phyloP scores from a whole-genome alignment of 108 stramenopile species.

The Mayamaea pseudoterrestris region DNA sequence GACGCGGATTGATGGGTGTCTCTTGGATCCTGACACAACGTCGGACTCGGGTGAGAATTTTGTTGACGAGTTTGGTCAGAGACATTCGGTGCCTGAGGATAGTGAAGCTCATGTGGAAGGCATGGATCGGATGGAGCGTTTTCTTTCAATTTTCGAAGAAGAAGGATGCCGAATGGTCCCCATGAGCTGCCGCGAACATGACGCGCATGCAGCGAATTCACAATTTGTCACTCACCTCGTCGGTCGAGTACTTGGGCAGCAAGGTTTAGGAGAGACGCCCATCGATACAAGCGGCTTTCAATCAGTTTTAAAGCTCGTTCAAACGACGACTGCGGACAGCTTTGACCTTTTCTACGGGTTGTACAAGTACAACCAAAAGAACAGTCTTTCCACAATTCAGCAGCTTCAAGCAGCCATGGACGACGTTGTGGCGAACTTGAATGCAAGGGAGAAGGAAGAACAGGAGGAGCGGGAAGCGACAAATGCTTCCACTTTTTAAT shows the following conservation, averaged over 20 bases:
- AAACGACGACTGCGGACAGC: conserved; percentile 89
- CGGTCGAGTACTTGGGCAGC: conserved; percentile 91
- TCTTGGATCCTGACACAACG: conserved; percentile 21
- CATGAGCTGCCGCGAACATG: conserved; percentile 90
- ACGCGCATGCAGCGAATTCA: conserved; percentile 91
- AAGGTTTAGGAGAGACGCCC: conserved; percentile 62
- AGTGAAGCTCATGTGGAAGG: conserved; percentile 50
- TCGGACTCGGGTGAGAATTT: neutral
- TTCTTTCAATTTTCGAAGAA: conserved; percentile 93
- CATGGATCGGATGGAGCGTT: conserved; percentile 83
- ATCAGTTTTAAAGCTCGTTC: conserved; percentile 83
- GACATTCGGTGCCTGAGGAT: conserved; percentile 52
- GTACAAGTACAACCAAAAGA: conserved; percentile 91
- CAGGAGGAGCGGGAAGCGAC: conserved; percentile 20
- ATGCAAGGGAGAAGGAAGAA: conserved; percentile 38
- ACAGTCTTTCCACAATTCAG: conserved; percentile 42
- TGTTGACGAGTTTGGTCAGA: conserved; percentile 8
- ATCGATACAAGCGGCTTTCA: conserved; percentile 98
- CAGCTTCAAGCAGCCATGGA: conserved; percentile 46
- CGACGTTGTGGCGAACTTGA: conserved; percentile 41
- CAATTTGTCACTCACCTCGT: conserved; percentile 98
- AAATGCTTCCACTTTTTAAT: too few relatives aligned
- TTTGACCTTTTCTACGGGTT: conserved; percentile 98
- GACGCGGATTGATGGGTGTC: conserved; percentile 59
- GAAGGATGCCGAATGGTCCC: conserved; percentile 98